A percentile compares a stretch with the other conserved stretches of the same genome.
Conservation (phyloP, 1,284 basidiomycete species). For the Ceratobasidium theobromae region DNA sequence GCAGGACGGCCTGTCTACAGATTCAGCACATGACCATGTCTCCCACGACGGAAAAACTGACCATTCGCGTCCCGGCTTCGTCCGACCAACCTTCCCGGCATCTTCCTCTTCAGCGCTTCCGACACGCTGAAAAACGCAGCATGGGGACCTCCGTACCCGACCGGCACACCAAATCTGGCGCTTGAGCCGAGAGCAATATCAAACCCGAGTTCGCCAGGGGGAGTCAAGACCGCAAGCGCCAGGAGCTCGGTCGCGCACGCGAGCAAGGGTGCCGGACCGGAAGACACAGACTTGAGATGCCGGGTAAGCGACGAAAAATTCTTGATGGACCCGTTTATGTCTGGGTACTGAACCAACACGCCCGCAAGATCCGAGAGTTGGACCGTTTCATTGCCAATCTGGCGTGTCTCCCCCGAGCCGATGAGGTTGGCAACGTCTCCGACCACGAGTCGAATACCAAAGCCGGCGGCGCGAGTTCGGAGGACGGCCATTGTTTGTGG, state of each 20-base stretch:
- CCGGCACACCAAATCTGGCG: slow-evolving; percentile 91
- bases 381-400: slow-evolving; percentile 57
- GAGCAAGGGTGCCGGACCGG: slow-evolving; percentile 65
- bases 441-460: slow-evolving; percentile 79
- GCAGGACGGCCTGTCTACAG: slow-evolving; percentile 52
- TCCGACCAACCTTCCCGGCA: slow-evolving; percentile 94
- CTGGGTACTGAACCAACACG: slow-evolving; percentile 88
- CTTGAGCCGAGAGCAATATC: slow-evolving; percentile 96
- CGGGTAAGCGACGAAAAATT: slow-evolving; percentile 73
- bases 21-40: neutral
- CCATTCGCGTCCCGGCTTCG: slow-evolving; percentile 84
- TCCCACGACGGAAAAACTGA: neutral
- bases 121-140: slow-evolving; percentile 96
- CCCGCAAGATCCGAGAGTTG: slow-evolving; percentile 71
- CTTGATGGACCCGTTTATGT: slow-evolving; percentile 82
- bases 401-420: slow-evolving; percentile 56
- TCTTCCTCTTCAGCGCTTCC: slow-evolving; percentile 92
- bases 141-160: slow-evolving; percentile 89
- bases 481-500: slow-evolving; percentile 89
- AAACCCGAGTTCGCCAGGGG: slow-evolving; percentile 98
- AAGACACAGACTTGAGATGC: slow-evolving; percentile 51
- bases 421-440: slow-evolving; percentile 60
- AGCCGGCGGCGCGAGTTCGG: slow-evolving; percentile 83
- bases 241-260: slow-evolving; percentile 90
- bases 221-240: slow-evolving; percentile 89